Base-by-base conservation (phyloP, 164 flowering plant genomes). In the Tinospora cordifolia region DNA sequence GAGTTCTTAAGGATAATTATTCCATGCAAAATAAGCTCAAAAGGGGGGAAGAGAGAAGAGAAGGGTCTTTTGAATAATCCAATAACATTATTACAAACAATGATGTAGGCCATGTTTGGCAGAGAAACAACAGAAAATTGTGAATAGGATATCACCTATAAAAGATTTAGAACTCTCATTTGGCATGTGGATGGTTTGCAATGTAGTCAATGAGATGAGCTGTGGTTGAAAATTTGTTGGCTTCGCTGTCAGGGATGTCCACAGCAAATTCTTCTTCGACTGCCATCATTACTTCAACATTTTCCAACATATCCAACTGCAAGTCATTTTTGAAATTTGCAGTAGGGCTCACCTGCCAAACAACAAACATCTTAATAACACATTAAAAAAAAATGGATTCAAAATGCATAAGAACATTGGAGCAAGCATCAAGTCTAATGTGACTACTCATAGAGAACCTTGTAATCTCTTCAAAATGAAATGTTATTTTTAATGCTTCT, bases 181-280 rank as follows among this genome's bases (percentile, higher is more conserved):
- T 85, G 65, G 84, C 83, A 57, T 74, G 84, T 10, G 81, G 83
- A 71, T 83, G 82, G 70, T 75, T 63, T 38, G 83, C 75, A 69
- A 78, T 74, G 69, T 75, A 82, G 71, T 80, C 79, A 41, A 84
- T 78, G 64, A 81, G 78, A 72, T 82, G 81, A 68, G 78, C 74
- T 63, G 82, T 75, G 40, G 77, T 78, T 63, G 78, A 74, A 69
- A 81, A 73, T 59, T 81, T 84, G 70, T 77, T 78, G 30, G 83
- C 83, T 70, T 83, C 83, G 47, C 40, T 80, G 30, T 80, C 83
- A 6, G 79, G 81, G 38, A 81, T 78, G 69, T 80, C 82, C 41
- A 81, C 69, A 8, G 75, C 81, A 71, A 84, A 83, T 73, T 81
- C 82, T 83, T 81, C 81, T 71, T 79, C 84, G 36, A 79, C 76